Conservation (phyloP, 805 yeast species). For the Candida suzukii region DNA sequence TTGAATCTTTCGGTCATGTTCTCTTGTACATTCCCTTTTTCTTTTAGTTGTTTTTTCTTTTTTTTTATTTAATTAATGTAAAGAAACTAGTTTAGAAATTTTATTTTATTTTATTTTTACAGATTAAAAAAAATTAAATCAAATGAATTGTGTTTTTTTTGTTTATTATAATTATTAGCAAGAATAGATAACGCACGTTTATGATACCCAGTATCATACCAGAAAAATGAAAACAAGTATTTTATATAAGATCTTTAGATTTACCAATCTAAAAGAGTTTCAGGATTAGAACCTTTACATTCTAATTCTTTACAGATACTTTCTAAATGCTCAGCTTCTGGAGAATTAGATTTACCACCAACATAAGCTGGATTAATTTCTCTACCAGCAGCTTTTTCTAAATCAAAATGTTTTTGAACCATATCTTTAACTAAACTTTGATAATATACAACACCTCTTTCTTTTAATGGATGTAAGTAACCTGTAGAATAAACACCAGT, state of each 20-base stretch:
- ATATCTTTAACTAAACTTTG: slow-evolving; percentile 48
- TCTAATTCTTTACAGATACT: slow-evolving; percentile 42
- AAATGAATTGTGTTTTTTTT: neutral
- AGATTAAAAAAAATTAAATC: neutral
- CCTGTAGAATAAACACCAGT: slow-evolving; percentile 56
- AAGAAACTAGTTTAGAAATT: neutral
- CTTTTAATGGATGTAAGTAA: slow-evolving; percentile 51
- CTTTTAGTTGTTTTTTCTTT: neutral
- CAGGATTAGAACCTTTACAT: slow-evolving; percentile 38
- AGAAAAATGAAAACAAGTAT: neutral
- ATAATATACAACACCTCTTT: slow-evolving; percentile 51
- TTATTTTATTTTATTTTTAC: neutral
- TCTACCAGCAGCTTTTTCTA: slow-evolving; percentile 38
- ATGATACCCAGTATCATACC: neutral
- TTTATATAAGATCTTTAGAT: neutral
- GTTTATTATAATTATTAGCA: neutral
- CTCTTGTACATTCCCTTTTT: slow-evolving; percentile 31
- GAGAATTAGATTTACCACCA: slow-evolving; percentile 30
- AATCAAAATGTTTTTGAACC: slow-evolving; percentile 46
- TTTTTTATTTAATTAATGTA: too few species aligned
- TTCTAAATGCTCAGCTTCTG: slow-evolving; percentile 43
- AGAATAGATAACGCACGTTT: neutral
- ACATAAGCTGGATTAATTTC: slow-evolving; percentile 46
- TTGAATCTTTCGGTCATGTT: slow-evolving; percentile 46
- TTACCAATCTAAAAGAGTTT: slow-evolving; percentile 22